phyloP scores from a whole-genome alignment of 192 early-diverging fungal species.

The Funneliformis geosporum region DNA sequence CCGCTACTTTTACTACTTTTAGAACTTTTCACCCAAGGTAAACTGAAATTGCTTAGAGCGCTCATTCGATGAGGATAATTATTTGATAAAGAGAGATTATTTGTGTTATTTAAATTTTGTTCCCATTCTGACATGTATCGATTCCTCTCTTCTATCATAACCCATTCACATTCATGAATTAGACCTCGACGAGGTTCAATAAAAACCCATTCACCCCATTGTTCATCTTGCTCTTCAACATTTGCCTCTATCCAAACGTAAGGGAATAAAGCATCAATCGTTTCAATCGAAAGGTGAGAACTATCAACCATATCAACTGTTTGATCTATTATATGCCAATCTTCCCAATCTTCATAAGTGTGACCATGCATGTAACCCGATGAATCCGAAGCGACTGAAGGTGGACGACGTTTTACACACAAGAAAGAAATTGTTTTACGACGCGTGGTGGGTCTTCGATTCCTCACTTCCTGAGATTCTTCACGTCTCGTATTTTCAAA shows the following conservation, averaged over 20 bases:
- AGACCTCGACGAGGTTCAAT: slow-evolving; percentile 20
- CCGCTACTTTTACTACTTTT: not conserved
- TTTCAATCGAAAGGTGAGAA: slow-evolving; percentile 21
- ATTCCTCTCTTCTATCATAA: slow-evolving; percentile 23
- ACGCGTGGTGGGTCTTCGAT: too few species aligned
- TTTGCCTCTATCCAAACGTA: slow-evolving; percentile 28
- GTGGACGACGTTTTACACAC: not conserved
- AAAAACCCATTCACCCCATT: slow-evolving; percentile 30
- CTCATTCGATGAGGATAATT: not conserved
- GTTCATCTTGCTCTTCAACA: slow-evolving; percentile 1
- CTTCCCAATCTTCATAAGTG: not conserved
- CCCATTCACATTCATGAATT: slow-evolving; percentile 22
- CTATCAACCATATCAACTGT: not conserved
- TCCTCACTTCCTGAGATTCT: not conserved
- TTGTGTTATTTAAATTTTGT: not conserved
- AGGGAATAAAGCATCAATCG: slow-evolving; percentile 27
- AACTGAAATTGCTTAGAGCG: not conserved
- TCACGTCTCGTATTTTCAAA: not conserved
- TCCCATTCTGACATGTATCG: slow-evolving; percentile 1
- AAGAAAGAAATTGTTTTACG: slow-evolving; percentile 3
- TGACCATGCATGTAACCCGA: not conserved
- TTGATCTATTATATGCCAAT: slow-evolving; percentile 22
- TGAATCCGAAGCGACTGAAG: not conserved
- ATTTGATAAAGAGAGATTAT: not conserved
- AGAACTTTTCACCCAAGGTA: not conserved